Evolutionary conservation across 352 stramenopile species (phyloP).

Genomic region (Phytophthora pisi): DNA sequence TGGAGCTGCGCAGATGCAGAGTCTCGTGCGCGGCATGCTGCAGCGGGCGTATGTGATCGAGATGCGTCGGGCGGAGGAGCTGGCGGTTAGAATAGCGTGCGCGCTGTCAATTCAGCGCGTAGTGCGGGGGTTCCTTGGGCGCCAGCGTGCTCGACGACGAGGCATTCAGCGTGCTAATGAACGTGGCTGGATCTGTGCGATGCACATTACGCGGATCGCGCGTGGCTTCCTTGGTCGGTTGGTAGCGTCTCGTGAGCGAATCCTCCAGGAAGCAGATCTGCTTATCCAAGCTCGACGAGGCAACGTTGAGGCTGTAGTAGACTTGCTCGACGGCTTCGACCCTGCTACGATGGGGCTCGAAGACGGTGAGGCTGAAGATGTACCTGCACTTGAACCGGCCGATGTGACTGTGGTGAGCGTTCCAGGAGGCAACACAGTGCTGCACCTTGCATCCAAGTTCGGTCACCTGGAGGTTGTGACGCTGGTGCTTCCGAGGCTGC

Average conservation of each 20-base stretch:
- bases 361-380: conserved; percentile 3
- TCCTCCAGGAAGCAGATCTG: conserved; percentile 52
- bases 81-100: conserved; percentile 50
- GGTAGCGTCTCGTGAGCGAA: conserved; percentile 23
- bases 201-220: conserved; percentile 56
- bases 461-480: conserved; percentile 60
- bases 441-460: conserved; percentile 59
- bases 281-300: conserved; percentile 58
- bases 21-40: conserved; percentile 38
- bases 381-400: conserved; percentile 20
- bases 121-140: conserved; percentile 50
- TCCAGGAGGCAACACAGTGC: conserved; percentile 43
- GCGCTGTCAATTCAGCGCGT: conserved; percentile 58
- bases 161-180: conserved; percentile 35
- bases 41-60: conserved; percentile 33
- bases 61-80: conserved; percentile 46
- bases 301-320: conserved; percentile 58
- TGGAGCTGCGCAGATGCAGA: conserved; percentile 54
- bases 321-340: conserved; percentile 66
- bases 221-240: conserved; percentile 59
- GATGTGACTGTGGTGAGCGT: conserved; percentile 45
- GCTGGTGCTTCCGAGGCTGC: conserved; percentile 50
- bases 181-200: conserved; percentile 39
- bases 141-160: conserved; percentile 34
- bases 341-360: conserved; percentile 22